phyloP scores from a whole-genome alignment of 352 stramenopile species.

The Globisporangium spiculum region DNA sequence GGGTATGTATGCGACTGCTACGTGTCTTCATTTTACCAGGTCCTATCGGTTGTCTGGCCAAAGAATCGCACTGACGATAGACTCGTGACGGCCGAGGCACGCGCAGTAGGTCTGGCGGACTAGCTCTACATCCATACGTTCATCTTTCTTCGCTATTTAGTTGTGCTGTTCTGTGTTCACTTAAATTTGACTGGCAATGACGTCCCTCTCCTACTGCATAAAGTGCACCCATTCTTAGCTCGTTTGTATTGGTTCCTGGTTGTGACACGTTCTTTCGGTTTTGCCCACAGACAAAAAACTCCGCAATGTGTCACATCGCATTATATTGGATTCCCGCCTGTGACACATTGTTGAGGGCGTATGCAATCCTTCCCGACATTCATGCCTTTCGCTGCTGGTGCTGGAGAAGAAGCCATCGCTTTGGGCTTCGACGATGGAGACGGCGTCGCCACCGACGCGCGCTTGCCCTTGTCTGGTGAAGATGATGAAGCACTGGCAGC shows the following conservation, averaged over 20 bases:
- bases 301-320: no score
- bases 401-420: not conserved
- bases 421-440: not conserved
- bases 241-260: no score
- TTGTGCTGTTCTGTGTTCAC: no score
- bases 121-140: not conserved
- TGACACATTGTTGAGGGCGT: no score
- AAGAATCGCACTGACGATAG: no score
- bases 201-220: not conserved
- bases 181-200: not conserved
- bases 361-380: no score
- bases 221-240: not conserved
- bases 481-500: not conserved
- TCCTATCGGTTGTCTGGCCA: no score
- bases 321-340: no score
- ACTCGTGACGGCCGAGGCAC: no score
- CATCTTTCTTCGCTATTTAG: not conserved
- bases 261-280: no score
- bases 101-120: not conserved
- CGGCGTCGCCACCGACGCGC: constrained; percentile 6
- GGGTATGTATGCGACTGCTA: not conserved
- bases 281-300: no score
- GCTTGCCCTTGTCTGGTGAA: constrained; percentile 9
- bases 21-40: not conserved
- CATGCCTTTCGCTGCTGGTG: no score